These are phyloP conservation scores for Aspergillus eucalypticola DNA, from an alignment of 2,329 filamentous ascomycete genomes.

Conservation along the genomic window DNA sequence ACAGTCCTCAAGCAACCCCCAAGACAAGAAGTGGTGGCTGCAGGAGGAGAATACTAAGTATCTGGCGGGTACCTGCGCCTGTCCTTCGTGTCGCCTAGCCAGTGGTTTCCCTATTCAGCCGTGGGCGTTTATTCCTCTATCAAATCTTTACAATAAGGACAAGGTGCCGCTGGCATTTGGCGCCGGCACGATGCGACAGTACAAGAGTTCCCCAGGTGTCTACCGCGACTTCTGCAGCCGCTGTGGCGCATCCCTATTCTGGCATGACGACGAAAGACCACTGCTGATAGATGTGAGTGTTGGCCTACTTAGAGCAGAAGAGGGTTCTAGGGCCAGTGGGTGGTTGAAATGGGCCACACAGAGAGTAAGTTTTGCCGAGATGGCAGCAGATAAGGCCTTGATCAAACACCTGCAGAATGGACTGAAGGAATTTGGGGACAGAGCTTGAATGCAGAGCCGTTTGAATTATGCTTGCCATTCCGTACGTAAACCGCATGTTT, in stretches of 20 bases:
- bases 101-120: slow-evolving; percentile 65
- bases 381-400: slow-evolving; percentile 43
- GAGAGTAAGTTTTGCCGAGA: slow-evolving; percentile 62
- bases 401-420: slow-evolving; percentile 30
- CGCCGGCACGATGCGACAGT: slow-evolving; percentile 51
- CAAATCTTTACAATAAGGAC: slow-evolving; percentile 55
- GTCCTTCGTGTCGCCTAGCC: slow-evolving; percentile 61
- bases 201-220: slow-evolving; percentile 56
- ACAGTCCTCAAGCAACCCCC: slow-evolving; percentile 45
- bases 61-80: slow-evolving; percentile 62
- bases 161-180: slow-evolving; percentile 38
- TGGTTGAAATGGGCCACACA: slow-evolving; percentile 65
- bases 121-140: slow-evolving; percentile 66
- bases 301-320: slow-evolving; percentile 55
- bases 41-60: slow-evolving; percentile 51
- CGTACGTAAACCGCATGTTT: too few relatives aligned
- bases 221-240: slow-evolving; percentile 61
- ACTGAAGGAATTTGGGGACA: slow-evolving; percentile 15
- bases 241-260: slow-evolving; percentile 68
- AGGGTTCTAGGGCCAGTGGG: slow-evolving; percentile 56
- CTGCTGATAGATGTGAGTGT: slow-evolving; percentile 65
- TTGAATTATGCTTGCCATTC: background rate
- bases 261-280: slow-evolving; percentile 56
- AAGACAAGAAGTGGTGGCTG: slow-evolving; percentile 63
- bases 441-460: background rate